These are phyloP conservation scores for Pleurotus platypus DNA, from an alignment of 768 basidiomycete species.

Conservation along the genomic window DNA sequence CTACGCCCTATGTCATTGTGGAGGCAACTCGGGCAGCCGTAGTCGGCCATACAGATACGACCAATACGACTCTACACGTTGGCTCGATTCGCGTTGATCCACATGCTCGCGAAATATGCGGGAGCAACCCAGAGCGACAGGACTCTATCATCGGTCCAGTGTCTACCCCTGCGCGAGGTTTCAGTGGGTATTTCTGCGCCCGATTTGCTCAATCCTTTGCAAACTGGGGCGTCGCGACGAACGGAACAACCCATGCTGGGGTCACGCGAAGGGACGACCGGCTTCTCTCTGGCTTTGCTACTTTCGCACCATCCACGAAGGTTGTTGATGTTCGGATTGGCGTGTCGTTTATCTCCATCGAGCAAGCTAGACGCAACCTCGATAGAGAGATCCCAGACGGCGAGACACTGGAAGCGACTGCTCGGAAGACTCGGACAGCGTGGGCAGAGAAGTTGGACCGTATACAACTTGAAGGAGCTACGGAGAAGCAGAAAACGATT, in stretches of 20 bases:
- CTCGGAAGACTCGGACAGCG: slow-evolving; percentile 31
- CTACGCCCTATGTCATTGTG: slow-evolving; percentile 47
- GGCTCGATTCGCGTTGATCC: slow-evolving; percentile 46
- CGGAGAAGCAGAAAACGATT: slow-evolving; percentile 29
- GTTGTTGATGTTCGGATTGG: slow-evolving; percentile 50
- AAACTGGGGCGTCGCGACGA: slow-evolving; percentile 39
- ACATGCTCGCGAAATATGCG: slow-evolving; percentile 42
- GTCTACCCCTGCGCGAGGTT: slow-evolving; percentile 28
- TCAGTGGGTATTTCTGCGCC: slow-evolving; percentile 40
- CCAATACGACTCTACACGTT: slow-evolving; percentile 35
- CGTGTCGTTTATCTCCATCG: slow-evolving; percentile 58
- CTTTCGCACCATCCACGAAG: slow-evolving; percentile 23
- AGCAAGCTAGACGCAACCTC: slow-evolving; percentile 46
- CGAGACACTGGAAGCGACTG: slow-evolving; percentile 37
- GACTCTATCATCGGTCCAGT: slow-evolving; percentile 52
- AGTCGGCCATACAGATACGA: slow-evolving; percentile 33
- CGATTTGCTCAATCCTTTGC: slow-evolving; percentile 41
- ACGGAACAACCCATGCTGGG: slow-evolving; percentile 28
- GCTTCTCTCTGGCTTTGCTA: slow-evolving; percentile 38
- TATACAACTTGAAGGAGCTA: slow-evolving; percentile 36
- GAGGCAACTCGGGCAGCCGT: slow-evolving; percentile 54
- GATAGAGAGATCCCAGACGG: slow-evolving; percentile 44
- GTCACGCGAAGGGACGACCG: slow-evolving; percentile 25
- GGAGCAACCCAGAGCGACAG: slow-evolving; percentile 58
- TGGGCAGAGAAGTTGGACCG: slow-evolving; percentile 49